These are phyloP conservation scores for Cenchrus americanus DNA, from an alignment of 176 grass and related monocot species.

Conservation along the genomic window DNA sequence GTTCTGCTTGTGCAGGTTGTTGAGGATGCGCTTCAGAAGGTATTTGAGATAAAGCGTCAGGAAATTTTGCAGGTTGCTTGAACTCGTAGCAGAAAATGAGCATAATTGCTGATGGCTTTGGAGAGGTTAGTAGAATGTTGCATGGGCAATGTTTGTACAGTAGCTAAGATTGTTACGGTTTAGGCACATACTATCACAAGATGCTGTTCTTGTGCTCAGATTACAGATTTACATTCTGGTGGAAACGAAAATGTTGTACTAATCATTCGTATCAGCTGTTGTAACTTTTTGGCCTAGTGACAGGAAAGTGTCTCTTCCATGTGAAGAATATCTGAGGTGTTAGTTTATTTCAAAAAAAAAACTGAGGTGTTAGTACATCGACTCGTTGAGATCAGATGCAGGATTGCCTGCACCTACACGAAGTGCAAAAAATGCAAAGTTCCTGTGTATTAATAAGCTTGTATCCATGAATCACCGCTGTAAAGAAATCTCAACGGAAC, in stretches of 20 bases:
- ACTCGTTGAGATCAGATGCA: conserved; percentile 22
- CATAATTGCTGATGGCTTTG: conserved; percentile 21
- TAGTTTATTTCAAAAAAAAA: neutral
- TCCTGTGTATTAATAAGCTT: neutral
- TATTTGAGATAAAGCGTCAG: conserved; percentile 91
- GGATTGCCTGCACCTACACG: neutral
- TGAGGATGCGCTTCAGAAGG: conserved; percentile 69
- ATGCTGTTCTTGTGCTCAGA: conserved; percentile 20
- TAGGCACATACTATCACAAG: conserved; percentile 27
- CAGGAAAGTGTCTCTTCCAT: neutral
- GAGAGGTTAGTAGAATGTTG: conserved; percentile 41
- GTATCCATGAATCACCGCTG: too few relatives aligned
- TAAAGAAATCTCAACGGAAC: too few relatives aligned
- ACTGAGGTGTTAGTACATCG: neutral
- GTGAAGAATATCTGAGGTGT: neutral
- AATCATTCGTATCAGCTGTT: conserved; percentile 28
- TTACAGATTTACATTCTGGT: conserved; percentile 27
- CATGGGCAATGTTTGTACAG: conserved; percentile 47
- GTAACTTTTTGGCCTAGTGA: conserved; percentile 6
- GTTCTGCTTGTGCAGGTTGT: conserved; percentile 61
- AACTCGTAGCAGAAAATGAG: conserved; percentile 16
- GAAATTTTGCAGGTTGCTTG: conserved; percentile 71
- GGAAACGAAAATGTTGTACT: conserved; percentile 11
- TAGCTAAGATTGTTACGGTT: conserved; percentile 34
- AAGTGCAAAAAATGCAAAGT: neutral